Base-by-base conservation (phyloP, 192 early-diverging fungal genomes). In the Backusella luteola region DNA sequence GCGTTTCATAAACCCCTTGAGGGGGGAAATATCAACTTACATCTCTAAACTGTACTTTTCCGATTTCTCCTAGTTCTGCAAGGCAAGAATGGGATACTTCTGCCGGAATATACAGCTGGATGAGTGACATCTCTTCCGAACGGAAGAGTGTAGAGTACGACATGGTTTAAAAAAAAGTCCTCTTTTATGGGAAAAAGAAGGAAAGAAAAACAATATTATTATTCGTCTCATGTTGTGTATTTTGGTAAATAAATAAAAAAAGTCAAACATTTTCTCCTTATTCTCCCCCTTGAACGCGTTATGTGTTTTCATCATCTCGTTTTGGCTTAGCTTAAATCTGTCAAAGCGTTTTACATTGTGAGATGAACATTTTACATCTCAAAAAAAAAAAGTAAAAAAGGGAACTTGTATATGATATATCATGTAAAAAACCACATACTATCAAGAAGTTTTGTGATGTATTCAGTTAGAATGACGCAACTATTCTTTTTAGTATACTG, bases 111-210 rank as follows among this genome's bases (percentile, higher is more conserved):
- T 97, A 99, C 73, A 99, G 89, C 90, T 97, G 91, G 46, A 96
- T 90, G 71, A 96, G 91, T 71, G 95, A 94, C 97, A 97, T 98
- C 77, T 94, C 90, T 85, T 98, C 97, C 69, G 95, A 96, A 70
- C 97, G 89, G 84, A 96, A 96, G 80, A 97, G 84, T 9, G 85
- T 83, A 53, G 82, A 79, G 32, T 78, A 73, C 21, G 82, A 26
- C 88, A 89, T 89, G 70, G 4, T 39, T 6, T n/a, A 17, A 19
- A n/a, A 19, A n/a, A 49, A 35, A 23, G 23, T 59, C 53, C 23
- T 59, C 9, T 36, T 39, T 49, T 29, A 17, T 46, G 39, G 23
- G 29, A 34, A 49, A 15, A 71, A 49, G 6, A 49, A 72, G 23
- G 26, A n/a, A 72, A 71, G 19, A 49, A 71, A 68, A 68, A 68